Percentiles rank a stretch among this genome's conserved stretches.
Conservation (phyloP, 2,329 filamentous ascomycete genomes). For the Alternaria sp. region DNA sequence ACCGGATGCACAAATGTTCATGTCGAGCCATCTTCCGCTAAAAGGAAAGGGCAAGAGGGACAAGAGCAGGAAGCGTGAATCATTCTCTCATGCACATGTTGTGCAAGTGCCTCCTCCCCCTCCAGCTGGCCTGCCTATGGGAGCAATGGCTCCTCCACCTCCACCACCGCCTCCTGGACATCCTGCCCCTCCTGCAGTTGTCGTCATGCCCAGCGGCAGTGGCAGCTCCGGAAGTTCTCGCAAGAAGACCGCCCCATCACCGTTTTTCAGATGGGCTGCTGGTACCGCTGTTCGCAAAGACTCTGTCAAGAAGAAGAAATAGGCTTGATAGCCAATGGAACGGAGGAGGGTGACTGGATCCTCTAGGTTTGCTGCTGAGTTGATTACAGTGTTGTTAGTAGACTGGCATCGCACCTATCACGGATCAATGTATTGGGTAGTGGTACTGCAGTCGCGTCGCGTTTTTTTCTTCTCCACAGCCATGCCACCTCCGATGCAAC, state of each 20-base stretch:
- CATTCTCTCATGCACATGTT: constrained; percentile 20
- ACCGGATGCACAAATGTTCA: constrained; percentile 26
- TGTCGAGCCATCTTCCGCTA: constrained; percentile 23
- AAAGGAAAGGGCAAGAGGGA: constrained; percentile 27
- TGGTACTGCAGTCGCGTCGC: no score
- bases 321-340: not conserved
- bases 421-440: no score
- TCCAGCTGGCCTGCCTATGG: not conserved
- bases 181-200: constrained; percentile 19
- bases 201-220: constrained; percentile 16
- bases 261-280: constrained; percentile 40
- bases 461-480: not conserved
- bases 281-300: constrained; percentile 15
- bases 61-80: constrained; percentile 29
- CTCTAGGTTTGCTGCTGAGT: not conserved
- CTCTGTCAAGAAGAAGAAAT: constrained; percentile 20
- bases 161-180: constrained; percentile 17
- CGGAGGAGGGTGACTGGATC: not conserved
- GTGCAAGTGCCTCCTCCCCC: constrained; percentile 20
- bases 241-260: constrained; percentile 24
- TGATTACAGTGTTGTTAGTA: not conserved
- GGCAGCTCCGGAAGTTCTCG: constrained; percentile 10
- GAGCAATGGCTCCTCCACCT: constrained; percentile 13
- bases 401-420: not conserved
- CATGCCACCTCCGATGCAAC: not conserved